Percentiles rank a stretch among this genome's conserved stretches.
These are phyloP conservation scores for Starmerella stellata DNA, from an alignment of 805 yeast species.

Conservation along the genomic window DNA sequence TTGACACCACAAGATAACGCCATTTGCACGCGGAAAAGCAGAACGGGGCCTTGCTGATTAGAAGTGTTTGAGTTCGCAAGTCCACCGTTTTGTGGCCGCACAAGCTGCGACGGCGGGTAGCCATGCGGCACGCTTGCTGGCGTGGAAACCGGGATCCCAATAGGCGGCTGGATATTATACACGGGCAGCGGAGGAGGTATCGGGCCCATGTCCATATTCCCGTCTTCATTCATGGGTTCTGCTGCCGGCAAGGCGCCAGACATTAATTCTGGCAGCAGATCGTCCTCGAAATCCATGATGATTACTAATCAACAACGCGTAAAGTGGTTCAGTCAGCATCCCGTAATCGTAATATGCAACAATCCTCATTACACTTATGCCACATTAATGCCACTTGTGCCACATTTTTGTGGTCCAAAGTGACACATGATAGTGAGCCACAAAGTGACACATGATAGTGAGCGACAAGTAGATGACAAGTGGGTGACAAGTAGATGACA, in stretches of 20 bases:
- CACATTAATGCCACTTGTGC: too few species aligned
- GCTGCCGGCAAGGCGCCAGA: neutral
- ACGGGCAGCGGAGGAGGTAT: conserved; percentile 11
- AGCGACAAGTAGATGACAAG: too few species aligned
- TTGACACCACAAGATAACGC: conserved; percentile 47
- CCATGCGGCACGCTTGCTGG: conserved; percentile 21
- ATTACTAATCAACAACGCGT: too few species aligned
- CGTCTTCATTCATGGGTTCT: neutral
- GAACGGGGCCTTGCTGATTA: conserved; percentile 36
- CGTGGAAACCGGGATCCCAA: conserved; percentile 22
- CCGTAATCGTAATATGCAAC: too few species aligned
- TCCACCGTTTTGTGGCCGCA: conserved; percentile 20
- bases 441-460: too few species aligned
- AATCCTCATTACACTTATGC: too few species aligned
- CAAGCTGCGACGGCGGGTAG: conserved; percentile 18
- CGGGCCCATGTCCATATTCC: neutral
- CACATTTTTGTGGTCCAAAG: too few species aligned
- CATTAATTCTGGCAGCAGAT: neutral
- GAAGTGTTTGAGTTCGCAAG: neutral
- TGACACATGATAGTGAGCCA: too few species aligned
- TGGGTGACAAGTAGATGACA: too few species aligned
- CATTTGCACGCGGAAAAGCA: conserved; percentile 48
- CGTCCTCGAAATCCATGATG: neutral
- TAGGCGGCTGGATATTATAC: conserved; percentile 18
- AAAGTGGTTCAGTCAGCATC: too few species aligned